Evolutionary conservation across 2,329 filamentous ascomycete genomes (phyloP).

Genomic region (Pseudogymnoascus sp.): DNA sequence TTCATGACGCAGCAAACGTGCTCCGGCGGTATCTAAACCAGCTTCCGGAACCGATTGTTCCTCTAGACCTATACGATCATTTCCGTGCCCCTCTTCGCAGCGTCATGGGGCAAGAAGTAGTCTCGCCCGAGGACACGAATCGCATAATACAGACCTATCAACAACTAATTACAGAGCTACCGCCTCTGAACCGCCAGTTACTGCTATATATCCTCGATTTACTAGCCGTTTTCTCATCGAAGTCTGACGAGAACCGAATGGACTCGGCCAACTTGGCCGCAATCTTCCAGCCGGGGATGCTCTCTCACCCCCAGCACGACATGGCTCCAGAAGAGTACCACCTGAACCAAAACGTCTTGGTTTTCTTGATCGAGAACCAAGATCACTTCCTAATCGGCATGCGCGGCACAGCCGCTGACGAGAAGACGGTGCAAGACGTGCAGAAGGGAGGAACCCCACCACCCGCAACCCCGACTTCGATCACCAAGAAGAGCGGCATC

Average conservation of each 20-base stretch:
- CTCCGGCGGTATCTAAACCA: conserved; percentile 92
- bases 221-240: conserved; percentile 92
- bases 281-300: conserved; percentile 94
- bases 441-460: conserved; percentile 59
- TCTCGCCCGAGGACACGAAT: conserved; percentile 60
- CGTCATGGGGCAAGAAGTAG: conserved; percentile 59
- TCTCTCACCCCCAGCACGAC: conserved; percentile 88
- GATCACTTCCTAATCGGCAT: conserved; percentile 98
- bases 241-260: conserved; percentile 95
- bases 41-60: conserved; percentile 92
- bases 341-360: conserved; percentile 90
- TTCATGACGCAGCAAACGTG: conserved; percentile 96
- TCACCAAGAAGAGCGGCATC: conserved; percentile 48
- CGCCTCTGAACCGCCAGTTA: conserved; percentile 85
- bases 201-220: conserved; percentile 93
- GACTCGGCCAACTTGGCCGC: conserved; percentile 87
- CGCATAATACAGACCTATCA: conserved; percentile 79
- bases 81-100: conserved; percentile 74
- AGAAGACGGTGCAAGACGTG: conserved; percentile 54
- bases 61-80: conserved; percentile 81
- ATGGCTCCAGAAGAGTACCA: conserved; percentile 94
- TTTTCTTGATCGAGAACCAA: conserved; percentile 97
- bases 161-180: conserved; percentile 81
- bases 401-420: conserved; percentile 96
- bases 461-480: conserved; percentile 40